Evolutionary conservation across 2,329 filamentous ascomycete genomes (phyloP).

Genomic region (Colletotrichum sp.): DNA sequence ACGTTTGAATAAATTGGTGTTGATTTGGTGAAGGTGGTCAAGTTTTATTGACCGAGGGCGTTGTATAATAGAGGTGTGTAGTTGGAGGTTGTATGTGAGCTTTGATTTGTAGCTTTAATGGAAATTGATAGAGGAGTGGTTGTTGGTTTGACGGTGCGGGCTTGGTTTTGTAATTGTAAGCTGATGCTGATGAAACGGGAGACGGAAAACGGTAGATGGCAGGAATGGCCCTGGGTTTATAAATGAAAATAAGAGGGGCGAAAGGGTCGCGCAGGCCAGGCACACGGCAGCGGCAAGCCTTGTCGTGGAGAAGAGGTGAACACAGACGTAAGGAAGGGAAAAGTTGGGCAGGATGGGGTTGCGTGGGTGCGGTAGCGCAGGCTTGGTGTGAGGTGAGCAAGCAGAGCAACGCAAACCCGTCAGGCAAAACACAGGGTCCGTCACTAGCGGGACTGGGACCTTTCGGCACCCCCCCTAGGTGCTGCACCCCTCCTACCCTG

Average conservation of each 20-base stretch:
- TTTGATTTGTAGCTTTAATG: neutral
- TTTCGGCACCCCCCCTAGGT: neutral
- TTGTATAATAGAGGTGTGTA: neutral
- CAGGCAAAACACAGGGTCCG: slow-evolving; percentile 20
- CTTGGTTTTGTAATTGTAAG: neutral
- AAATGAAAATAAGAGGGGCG: slow-evolving; percentile 21
- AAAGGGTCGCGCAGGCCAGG: neutral
- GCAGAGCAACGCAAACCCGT: neutral
- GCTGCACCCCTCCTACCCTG: neutral
- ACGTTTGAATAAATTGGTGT: neutral
- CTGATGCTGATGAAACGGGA: slow-evolving; percentile 19
- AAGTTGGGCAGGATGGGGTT: slow-evolving; percentile 18
- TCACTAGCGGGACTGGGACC: neutral
- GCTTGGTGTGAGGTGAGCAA: neutral
- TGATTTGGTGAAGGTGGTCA: neutral
- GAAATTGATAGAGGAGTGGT: neutral
- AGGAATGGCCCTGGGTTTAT: slow-evolving; percentile 22
- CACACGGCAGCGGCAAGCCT: neutral
- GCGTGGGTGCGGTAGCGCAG: neutral
- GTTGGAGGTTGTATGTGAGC: neutral
- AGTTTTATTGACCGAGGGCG: neutral
- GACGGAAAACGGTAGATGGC: slow-evolving; percentile 7
- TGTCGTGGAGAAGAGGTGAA: slow-evolving; percentile 20
- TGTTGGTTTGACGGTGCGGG: neutral
- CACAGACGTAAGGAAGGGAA: slow-evolving; percentile 6